Conservation (phyloP, 495 filamentous ascomycete species). For the Neurospora discreta region DNA sequence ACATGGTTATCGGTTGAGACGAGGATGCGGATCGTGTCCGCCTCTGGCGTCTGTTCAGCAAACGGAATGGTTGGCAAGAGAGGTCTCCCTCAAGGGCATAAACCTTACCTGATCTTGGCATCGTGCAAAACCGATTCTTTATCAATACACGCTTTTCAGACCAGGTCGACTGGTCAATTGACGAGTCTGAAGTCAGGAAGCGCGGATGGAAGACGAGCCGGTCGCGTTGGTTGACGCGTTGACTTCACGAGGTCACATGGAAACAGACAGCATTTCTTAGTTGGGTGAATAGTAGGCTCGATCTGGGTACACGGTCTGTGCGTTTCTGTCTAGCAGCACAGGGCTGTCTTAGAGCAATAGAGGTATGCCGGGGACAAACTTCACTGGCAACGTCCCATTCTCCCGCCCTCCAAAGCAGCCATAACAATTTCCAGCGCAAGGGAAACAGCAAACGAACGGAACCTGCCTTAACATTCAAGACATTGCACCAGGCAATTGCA, state of each 20-base stretch:
- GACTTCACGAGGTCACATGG: background rate
- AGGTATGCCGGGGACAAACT: background rate
- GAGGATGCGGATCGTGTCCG: slow-evolving; percentile 90
- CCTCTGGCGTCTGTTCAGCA: slow-evolving; percentile 32
- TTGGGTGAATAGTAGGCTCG: too few relatives aligned
- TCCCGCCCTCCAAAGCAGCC: background rate
- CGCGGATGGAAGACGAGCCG: background rate
- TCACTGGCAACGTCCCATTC: background rate
- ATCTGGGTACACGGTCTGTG: background rate
- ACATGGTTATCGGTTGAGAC: slow-evolving; percentile 96
- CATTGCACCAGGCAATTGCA: background rate
- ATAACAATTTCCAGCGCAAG: background rate
- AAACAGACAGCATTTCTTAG: background rate
- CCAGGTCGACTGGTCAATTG: too few relatives aligned
- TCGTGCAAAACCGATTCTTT: background rate
- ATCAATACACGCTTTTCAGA: background rate
- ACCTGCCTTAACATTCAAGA: background rate
- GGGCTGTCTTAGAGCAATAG: background rate
- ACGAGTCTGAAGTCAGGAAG: background rate
- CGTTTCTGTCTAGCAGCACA: background rate
- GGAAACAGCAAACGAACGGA: background rate
- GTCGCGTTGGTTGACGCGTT: background rate
- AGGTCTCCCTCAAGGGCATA: background rate
- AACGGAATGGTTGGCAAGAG: background rate
- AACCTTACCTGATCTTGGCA: slow-evolving; percentile 16